Evolutionary conservation across 2,329 filamentous ascomycete species (phyloP).

Genomic region (Apiospora koreana): DNA sequence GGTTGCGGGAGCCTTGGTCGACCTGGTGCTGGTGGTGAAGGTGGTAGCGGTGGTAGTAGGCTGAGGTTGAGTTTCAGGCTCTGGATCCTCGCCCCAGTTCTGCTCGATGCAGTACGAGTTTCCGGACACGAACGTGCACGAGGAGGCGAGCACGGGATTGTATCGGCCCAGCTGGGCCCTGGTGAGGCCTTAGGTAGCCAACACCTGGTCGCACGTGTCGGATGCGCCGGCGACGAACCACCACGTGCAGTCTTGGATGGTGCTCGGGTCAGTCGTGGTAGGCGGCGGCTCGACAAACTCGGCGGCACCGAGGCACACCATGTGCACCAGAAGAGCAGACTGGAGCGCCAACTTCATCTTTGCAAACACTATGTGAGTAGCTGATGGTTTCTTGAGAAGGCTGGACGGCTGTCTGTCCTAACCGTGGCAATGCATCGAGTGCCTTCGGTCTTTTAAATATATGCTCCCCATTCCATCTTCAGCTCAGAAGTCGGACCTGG

Average conservation of each 20-base stretch:
- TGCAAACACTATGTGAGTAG: background rate
- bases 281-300: constrained; percentile 11
- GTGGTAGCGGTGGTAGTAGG: constrained; percentile 8
- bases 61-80: background rate
- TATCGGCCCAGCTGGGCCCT: background rate
- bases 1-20: background rate
- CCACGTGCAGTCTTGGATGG: constrained; percentile 14
- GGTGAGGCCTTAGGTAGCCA: constrained; percentile 9
- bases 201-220: constrained; percentile 15
- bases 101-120: constrained; percentile 19
- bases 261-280: constrained; percentile 11
- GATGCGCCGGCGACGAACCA: constrained; percentile 13
- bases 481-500: no score
- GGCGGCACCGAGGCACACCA: background rate
- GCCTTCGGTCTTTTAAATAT: background rate
- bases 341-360: background rate
- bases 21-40: constrained; percentile 11
- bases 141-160: constrained; percentile 16
- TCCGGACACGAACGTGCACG: constrained; percentile 9
- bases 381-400: background rate
- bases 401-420: background rate
- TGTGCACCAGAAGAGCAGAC: background rate
- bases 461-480: no score
- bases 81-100: constrained; percentile 10
- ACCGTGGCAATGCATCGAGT: background rate